Percentiles rank a stretch among this genome's conserved stretches.
Evolutionary conservation across 768 basidiomycete species (phyloP).

Genomic region (Amanita fuliginea): DNA sequence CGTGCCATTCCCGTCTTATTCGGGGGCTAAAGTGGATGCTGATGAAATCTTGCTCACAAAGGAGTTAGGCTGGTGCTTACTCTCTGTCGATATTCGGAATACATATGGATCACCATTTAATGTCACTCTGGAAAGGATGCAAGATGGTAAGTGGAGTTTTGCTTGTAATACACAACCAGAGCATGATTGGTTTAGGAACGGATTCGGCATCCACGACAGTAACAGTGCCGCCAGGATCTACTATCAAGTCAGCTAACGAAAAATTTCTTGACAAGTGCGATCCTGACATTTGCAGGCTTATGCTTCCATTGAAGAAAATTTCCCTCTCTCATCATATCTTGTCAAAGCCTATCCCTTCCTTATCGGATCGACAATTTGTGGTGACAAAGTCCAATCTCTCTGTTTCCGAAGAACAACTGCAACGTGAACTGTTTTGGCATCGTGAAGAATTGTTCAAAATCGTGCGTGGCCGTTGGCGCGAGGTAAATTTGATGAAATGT

Average conservation of each 20-base stretch:
- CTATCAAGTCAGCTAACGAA: slow-evolving; percentile 47
- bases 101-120: slow-evolving; percentile 89
- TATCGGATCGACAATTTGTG: slow-evolving; percentile 87
- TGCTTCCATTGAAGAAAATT: slow-evolving; percentile 66
- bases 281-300: slow-evolving; percentile 28
- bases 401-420: slow-evolving; percentile 42
- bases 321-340: slow-evolving; percentile 44
- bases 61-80: slow-evolving; percentile 69
- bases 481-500: slow-evolving; percentile 38
- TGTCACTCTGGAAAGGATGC: slow-evolving; percentile 59
- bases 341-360: slow-evolving; percentile 66
- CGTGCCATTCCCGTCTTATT: slow-evolving; percentile 45
- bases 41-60: slow-evolving; percentile 31
- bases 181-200: slow-evolving; percentile 20
- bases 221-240: slow-evolving; percentile 81
- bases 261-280: neutral
- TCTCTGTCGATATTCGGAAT: slow-evolving; percentile 86
- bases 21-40: slow-evolving; percentile 10
- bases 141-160: slow-evolving; percentile 39
- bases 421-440: slow-evolving; percentile 92
- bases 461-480: slow-evolving; percentile 70
- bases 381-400: slow-evolving; percentile 64
- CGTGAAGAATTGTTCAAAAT: slow-evolving; percentile 73
- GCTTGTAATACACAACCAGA: neutral
- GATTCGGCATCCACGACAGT: slow-evolving; percentile 33